phyloP scores from a whole-genome alignment of 805 yeast species.

The Candida gorgasii region DNA sequence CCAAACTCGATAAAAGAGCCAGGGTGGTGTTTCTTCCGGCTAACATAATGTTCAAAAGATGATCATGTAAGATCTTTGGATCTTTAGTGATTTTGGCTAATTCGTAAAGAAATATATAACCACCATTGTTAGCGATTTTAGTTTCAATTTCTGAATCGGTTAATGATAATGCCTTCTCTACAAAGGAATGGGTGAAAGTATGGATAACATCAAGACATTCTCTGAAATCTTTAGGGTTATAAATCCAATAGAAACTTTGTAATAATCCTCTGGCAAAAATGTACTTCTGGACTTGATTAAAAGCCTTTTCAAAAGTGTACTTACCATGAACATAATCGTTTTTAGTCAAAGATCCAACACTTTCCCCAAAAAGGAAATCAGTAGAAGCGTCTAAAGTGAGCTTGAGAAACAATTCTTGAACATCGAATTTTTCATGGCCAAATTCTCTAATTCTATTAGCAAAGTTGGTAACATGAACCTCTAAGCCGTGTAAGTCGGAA shows the following conservation, averaged over 20 bases:
- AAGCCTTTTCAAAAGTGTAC: conserved; percentile 25
- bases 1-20: conserved; percentile 28
- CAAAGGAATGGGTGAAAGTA: conserved; percentile 29
- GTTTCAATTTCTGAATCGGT: conserved; percentile 30
- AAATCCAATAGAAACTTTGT: conserved; percentile 29
- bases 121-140: conserved; percentile 20
- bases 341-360: conserved; percentile 25
- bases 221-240: conserved; percentile 34
- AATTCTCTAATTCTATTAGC: conserved; percentile 22
- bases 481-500: conserved; percentile 33
- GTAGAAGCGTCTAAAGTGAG: conserved; percentile 42
- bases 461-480: conserved; percentile 28
- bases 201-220: conserved; percentile 33
- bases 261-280: conserved; percentile 33
- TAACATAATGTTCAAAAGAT: conserved; percentile 38
- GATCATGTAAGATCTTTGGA: conserved; percentile 37
- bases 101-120: conserved; percentile 40
- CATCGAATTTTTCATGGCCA: conserved; percentile 26
- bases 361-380: conserved; percentile 42
- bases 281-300: conserved; percentile 35
- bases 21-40: conserved; percentile 43
- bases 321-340: conserved; percentile 22
- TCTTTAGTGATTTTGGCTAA: conserved; percentile 38
- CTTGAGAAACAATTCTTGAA: conserved; percentile 35
- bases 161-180: conserved; percentile 30